A percentile compares a stretch with the other conserved stretches of the same genome.
phyloP scores from a whole-genome alignment of 805 yeast genomes.

The Ogataea populi-albae region DNA sequence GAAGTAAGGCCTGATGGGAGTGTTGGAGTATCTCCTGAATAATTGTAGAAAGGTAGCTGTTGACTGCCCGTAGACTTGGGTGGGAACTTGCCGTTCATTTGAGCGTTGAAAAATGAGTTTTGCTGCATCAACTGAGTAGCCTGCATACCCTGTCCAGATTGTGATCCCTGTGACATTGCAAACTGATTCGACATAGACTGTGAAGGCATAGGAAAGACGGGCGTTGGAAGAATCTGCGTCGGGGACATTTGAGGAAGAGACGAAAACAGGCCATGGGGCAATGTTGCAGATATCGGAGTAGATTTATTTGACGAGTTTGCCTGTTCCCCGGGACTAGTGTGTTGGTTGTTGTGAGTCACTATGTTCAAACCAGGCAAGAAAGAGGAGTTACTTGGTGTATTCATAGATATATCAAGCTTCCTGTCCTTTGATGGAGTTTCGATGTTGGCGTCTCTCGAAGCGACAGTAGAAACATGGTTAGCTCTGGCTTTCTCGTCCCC shows the following conservation, averaged over 20 bases:
- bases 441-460: conserved; percentile 1
- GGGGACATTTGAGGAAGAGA: conserved; percentile 33
- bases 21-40: conserved; percentile 55
- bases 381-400: conserved; percentile 20
- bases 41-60: conserved; percentile 13
- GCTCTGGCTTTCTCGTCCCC: no score
- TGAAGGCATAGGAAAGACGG: conserved; percentile 23
- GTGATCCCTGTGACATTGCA: conserved; percentile 18
- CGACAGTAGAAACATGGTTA: no score
- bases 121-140: conserved; percentile 6
- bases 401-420: conserved; percentile 12
- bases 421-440: no score
- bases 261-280: conserved; percentile 29
- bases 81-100: conserved; percentile 11
- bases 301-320: conserved; percentile 24
- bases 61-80: conserved; percentile 13
- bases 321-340: conserved; percentile 14
- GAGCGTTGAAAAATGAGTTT: conserved; percentile 4
- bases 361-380: conserved; percentile 20
- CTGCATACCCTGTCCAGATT: conserved; percentile 12
- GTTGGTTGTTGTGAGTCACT: conserved; percentile 18
- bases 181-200: conserved; percentile 25
- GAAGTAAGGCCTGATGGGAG: conserved; percentile 70
- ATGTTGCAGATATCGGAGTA: conserved; percentile 29
- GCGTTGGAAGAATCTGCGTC: conserved; percentile 29